Evolutionary conservation across 495 filamentous ascomycete genomes (phyloP), one percentile per base, ranked within the genome.

Genomic region (Massariosphaeria phaeospora): DNA sequence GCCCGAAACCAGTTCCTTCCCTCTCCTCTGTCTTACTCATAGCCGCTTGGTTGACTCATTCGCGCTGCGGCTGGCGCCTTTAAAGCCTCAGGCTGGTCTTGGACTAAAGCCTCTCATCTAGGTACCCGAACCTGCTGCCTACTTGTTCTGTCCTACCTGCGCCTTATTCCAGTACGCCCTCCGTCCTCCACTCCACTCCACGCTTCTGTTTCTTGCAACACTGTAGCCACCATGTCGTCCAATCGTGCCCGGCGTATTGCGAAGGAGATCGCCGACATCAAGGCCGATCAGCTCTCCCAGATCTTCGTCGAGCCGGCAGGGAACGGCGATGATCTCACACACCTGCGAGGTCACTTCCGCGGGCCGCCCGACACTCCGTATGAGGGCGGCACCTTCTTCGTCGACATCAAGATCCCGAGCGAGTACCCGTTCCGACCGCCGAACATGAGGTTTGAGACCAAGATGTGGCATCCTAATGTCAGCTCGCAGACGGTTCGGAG

Each of bases 391-490:
- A 84, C 75, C 24, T 98, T 82, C 67, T 69, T 76, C 21, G 81
- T 98, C 53, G 89, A 95, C 66, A 89, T 98, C 65, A 76, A 76
- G 61, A 90, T 98, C 39, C 90, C 91, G 1, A 78, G 75, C 38
- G 89, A 91, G 50, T 98, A 98, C 66, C 93, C 93, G 1, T 98
- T 98, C 72, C 82, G 86, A 36, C 91, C 93, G 11, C 93, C 94
- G 9, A 69, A 82, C 29, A 96, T 97, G 89, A 86, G 83, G 67
- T 97, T 98, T 59, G 79, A 85, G 59, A 98, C 94, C 62, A 94
- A 85, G 70, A 84, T 98, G 52, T 98, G 94, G 94, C 93, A 98
- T 72, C 93, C 93, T 29, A 98, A 98, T 70, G 81, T 98, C 71
- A 90, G 84, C 78, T 91, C 85, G 64, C 88, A 95, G 69, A 98